These are phyloP conservation scores for Phytopythium oedochilum DNA, from an alignment of 352 stramenopile genomes.

Conservation along the genomic window DNA sequence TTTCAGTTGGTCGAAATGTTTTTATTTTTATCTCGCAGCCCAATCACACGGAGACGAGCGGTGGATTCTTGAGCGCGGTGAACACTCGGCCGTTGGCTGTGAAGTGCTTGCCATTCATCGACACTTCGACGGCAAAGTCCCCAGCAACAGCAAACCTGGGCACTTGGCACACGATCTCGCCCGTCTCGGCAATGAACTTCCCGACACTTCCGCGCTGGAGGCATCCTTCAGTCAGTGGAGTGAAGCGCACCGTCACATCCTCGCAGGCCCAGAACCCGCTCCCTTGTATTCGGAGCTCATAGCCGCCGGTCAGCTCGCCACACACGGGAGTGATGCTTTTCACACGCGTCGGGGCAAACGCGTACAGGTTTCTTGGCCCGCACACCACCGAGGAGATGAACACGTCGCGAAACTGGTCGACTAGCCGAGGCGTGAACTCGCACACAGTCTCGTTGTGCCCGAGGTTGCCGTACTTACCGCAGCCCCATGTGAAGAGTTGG, in stretches of 20 bases:
- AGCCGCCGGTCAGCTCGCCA: constrained; percentile 50
- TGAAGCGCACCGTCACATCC: constrained; percentile 76
- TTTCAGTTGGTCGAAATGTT: too few species aligned
- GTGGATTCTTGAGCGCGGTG: constrained; percentile 49
- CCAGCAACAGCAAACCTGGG: constrained; percentile 60
- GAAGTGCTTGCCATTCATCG: constrained; percentile 81
- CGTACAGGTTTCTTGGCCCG: constrained; percentile 35
- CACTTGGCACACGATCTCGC: constrained; percentile 56
- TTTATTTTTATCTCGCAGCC: too few species aligned
- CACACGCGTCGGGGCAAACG: constrained; percentile 59
- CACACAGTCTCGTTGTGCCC: constrained; percentile 22
- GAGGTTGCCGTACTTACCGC: constrained; percentile 43
- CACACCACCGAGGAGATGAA: constrained; percentile 47
- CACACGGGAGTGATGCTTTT: constrained; percentile 34
- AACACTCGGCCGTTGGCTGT: constrained; percentile 54
- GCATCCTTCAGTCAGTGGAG: constrained; percentile 46
- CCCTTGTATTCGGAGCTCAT: constrained; percentile 53
- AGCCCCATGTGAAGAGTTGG: constrained; percentile 58
- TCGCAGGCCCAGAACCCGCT: constrained; percentile 77
- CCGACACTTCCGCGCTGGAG: constrained; percentile 47
- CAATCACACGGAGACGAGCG: too few species aligned
- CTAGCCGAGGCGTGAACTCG: constrained; percentile 28
- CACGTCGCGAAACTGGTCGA: constrained; percentile 31
- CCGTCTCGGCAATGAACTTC: constrained; percentile 24
- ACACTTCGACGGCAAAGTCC: constrained; percentile 64